Base-by-base conservation (phyloP, 208 protist species). In the Acanthamoeba royreba region DNA sequence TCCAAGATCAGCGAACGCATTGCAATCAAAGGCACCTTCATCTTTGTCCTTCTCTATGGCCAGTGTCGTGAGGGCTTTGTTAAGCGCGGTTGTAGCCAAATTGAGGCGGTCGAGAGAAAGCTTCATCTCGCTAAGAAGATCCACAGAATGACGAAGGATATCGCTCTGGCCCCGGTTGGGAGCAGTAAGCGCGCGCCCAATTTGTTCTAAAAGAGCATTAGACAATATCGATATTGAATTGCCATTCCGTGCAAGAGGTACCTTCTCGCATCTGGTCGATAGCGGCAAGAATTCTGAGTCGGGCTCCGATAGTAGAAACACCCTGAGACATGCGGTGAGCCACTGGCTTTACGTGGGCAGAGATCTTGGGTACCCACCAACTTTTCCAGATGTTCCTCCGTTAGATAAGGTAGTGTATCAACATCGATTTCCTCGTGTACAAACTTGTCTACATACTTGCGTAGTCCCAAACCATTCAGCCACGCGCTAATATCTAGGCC, bases 371-470 rank as follows among this genome's bases (percentile, higher is more conserved):
- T n/a, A 38, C 69, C 40, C 31, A 81, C 69, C 45, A 88, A 38
- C 49, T 88, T 88, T 28, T 88, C 79, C 52, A 91, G 42, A 40
- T 91, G 53, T 2, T 63, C 38, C n/a, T 91, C 85, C 40, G 53
- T 91, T 17, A 91, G 85, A 9, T 55, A 91, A 13, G 85, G 85
- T 8, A 91, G 35, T 9, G 55, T 72, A 9, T 74, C 85, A n/a
- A 91, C 38, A 31, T 63, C 55, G 11, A 91, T 91, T 42, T 91
- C 85, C 40, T 91, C 55, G 22, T 72, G 53, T 28, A 45, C 25
- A 47, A 91, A 91, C 35, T 74, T 91, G 40, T 91, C 53, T 15
- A 74, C 35, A 31, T 74, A 91, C 53, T 91, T 43, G 53, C 53
- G 55, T 22, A 63, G 38, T 1, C 85, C 85, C 31, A 91, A 35